Evolutionary conservation across 148 eudicot species (phyloP).

Genomic region (Gaultheria prostrata): DNA sequence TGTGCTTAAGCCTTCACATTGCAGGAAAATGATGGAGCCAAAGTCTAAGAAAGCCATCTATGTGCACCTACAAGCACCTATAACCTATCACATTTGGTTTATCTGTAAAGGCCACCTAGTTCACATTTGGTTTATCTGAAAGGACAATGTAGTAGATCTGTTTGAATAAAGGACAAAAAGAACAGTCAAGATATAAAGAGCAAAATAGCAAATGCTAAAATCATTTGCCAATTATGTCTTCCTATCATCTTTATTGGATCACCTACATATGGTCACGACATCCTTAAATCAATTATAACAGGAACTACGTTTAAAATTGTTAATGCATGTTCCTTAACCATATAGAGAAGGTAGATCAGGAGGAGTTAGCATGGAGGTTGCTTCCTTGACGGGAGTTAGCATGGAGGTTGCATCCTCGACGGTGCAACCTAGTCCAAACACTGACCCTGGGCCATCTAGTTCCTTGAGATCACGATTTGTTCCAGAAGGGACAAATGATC

Average conservation of each 20-base stretch:
- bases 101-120: conserved; percentile 70
- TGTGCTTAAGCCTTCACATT: conserved; percentile 16
- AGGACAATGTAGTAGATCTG: neutral
- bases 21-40: conserved; percentile 72
- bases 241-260: conserved; percentile 1
- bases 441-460: conserved; percentile 24
- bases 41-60: conserved; percentile 78
- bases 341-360: conserved; percentile 35
- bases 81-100: conserved; percentile 72
- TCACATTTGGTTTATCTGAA: conserved; percentile 22
- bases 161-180: neutral
- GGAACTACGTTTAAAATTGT: neutral
- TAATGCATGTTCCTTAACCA: conserved; percentile 6
- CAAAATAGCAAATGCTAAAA: neutral
- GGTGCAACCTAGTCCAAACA: conserved; percentile 26
- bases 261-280: conserved; percentile 18
- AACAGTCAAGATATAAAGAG: neutral
- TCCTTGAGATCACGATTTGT: conserved; percentile 30
- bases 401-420: conserved; percentile 12
- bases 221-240: neutral
- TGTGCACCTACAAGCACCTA: conserved; percentile 60
- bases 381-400: no score
- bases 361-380: conserved; percentile 24
- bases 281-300: conserved; percentile 24
- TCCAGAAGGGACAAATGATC: conserved; percentile 22